Conservation (phyloP, 208 protist genomes). For the Acanthamoeba sp. region DNA sequence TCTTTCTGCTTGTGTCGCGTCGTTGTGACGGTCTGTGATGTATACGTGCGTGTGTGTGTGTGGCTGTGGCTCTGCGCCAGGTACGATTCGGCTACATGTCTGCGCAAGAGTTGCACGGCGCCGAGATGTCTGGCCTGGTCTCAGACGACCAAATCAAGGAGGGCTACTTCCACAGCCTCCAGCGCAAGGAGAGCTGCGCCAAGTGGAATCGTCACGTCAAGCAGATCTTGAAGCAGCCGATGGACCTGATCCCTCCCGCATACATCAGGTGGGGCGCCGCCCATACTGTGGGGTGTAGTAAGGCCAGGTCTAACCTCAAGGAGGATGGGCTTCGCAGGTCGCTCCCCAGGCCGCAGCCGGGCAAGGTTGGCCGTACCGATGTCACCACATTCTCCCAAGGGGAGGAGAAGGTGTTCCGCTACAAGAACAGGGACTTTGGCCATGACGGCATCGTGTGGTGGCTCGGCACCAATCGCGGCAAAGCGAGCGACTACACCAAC, state of each 20-base stretch:
- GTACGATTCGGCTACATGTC: constrained; percentile 12
- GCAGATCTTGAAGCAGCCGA: neutral
- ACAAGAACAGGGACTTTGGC: constrained; percentile 19
- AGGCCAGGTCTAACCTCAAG: neutral
- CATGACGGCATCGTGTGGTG: constrained; percentile 32
- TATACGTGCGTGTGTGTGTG: neutral
- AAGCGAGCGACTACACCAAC: neutral
- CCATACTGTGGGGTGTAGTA: too few species aligned
- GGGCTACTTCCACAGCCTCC: constrained; percentile 16
- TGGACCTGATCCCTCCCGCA: neutral
- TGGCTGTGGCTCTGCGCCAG: neutral
- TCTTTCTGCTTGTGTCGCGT: neutral
- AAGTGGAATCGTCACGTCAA: constrained; percentile 8
- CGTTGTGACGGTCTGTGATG: neutral
- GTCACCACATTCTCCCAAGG: too few species aligned
- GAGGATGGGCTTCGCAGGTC: neutral
- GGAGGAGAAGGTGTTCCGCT: constrained; percentile 26
- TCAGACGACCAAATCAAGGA: constrained; percentile 11
- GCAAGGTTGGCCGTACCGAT: neutral
- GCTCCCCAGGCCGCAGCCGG: neutral
- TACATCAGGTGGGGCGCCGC: neutral
- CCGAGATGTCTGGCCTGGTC: neutral
- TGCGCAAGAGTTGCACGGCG: neutral
- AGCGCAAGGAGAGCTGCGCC: neutral
- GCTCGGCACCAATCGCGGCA: neutral